phyloP scores from a whole-genome alignment of 148 eudicot species.

The Heliamphora exappendiculata region DNA sequence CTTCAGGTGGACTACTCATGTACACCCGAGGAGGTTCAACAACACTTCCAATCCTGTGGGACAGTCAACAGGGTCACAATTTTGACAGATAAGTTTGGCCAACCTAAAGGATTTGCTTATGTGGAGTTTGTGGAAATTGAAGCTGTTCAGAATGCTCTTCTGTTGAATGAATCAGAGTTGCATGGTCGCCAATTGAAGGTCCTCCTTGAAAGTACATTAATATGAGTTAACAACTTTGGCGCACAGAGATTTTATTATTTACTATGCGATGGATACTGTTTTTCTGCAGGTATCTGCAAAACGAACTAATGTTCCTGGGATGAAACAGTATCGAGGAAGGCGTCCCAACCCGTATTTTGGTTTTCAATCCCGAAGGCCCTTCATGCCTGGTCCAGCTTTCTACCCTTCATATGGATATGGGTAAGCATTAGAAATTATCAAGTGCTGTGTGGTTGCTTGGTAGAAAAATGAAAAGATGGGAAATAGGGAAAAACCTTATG shows the following conservation, averaged over 20 bases:
- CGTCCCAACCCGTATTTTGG: constrained; percentile 42
- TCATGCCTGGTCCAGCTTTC: constrained; percentile 49
- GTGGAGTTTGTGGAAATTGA: constrained; percentile 67
- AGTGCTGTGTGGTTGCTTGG: neutral
- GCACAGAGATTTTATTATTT: neutral
- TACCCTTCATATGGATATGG: constrained; percentile 70
- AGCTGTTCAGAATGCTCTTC: constrained; percentile 53
- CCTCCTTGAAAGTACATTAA: neutral
- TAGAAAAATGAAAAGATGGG: neutral
- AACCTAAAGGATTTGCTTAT: constrained; percentile 68
- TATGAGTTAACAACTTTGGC: neutral
- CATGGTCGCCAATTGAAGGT: constrained; percentile 73
- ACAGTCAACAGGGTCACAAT: constrained; percentile 66
- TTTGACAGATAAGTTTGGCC: constrained; percentile 62
- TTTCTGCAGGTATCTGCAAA: constrained; percentile 52
- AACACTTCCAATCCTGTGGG: constrained; percentile 70
- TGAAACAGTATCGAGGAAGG: constrained; percentile 65
- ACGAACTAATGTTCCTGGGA: constrained; percentile 69
- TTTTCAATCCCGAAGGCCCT: constrained; percentile 56
- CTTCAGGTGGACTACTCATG: constrained; percentile 63
- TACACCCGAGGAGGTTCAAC: constrained; percentile 73
- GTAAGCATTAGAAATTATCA: constrained; percentile 27
- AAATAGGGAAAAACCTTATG: neutral
- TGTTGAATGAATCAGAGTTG: constrained; percentile 54
- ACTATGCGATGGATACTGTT: neutral